Conservation (phyloP, 306 rosid species). For the Ziziphus jujuba region DNA sequence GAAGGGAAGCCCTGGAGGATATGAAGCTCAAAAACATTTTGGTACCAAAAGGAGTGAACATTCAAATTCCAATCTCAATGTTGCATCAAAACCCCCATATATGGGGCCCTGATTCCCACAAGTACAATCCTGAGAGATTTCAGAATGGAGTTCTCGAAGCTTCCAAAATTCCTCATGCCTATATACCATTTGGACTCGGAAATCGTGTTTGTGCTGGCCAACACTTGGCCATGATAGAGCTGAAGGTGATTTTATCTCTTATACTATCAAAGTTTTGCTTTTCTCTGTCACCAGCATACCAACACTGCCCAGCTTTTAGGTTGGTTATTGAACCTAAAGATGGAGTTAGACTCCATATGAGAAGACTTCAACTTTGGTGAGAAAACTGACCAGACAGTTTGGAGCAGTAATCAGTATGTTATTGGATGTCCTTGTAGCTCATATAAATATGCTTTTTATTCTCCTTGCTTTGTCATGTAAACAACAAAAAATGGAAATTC, state of each 20-base stretch:
- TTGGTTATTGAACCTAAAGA: slow-evolving; percentile 28
- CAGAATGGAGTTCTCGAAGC: slow-evolving; percentile 51
- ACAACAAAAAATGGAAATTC: background rate
- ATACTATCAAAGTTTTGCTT: slow-evolving; percentile 34
- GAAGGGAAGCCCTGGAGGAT: slow-evolving; percentile 42
- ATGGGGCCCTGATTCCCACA: slow-evolving; percentile 61
- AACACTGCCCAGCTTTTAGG: slow-evolving; percentile 32
- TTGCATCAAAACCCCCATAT: slow-evolving; percentile 44
- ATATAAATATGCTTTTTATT: too few species aligned
- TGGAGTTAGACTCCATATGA: slow-evolving; percentile 24
- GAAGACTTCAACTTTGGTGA: background rate
- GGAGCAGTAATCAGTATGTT: too few species aligned
- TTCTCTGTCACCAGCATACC: slow-evolving; percentile 30
- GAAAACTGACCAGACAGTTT: background rate
- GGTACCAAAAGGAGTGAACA: slow-evolving; percentile 56
- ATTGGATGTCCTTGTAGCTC: slow-evolving; percentile 17
- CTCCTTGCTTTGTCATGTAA: slow-evolving; percentile 45
- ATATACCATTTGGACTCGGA: slow-evolving; percentile 62
- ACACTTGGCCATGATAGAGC: slow-evolving; percentile 55
- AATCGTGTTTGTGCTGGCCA: slow-evolving; percentile 57
- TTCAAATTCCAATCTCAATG: slow-evolving; percentile 52
- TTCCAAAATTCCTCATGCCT: slow-evolving; percentile 48
- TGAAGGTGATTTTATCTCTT: slow-evolving; percentile 50
- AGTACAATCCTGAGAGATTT: slow-evolving; percentile 65
- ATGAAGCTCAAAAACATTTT: slow-evolving; percentile 38